Evolutionary conservation across 2,329 filamentous ascomycete genomes (phyloP).

Genomic region (Colletotrichum orbiculare): DNA sequence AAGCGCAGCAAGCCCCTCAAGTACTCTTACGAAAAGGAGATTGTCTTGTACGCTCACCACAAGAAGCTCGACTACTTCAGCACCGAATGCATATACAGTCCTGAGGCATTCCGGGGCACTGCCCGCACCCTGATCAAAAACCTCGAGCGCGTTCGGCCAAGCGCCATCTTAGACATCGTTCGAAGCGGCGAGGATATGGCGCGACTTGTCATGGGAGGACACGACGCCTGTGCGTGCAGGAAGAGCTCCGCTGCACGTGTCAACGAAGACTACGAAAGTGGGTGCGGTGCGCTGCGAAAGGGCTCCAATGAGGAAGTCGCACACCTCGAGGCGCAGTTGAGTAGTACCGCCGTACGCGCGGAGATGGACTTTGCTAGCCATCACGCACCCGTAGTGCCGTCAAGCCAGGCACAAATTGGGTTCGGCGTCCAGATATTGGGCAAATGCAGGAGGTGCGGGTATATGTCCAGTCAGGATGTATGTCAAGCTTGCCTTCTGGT

Average conservation of each 20-base stretch:
- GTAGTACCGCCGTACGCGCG: conserved; percentile 70
- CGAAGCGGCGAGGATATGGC: conserved; percentile 97
- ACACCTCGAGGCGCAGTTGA: conserved; percentile 80
- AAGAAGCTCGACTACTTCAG: conserved; percentile 98
- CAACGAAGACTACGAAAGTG: conserved; percentile 67
- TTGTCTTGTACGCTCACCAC: conserved; percentile 96
- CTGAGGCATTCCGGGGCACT: conserved; percentile 94
- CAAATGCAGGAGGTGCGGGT: conserved; percentile 88
- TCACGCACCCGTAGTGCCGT: neutral
- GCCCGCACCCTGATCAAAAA: conserved; percentile 95
- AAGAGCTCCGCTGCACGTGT: conserved; percentile 42
- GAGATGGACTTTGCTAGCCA: conserved; percentile 73
- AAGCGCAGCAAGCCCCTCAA: conserved; percentile 97
- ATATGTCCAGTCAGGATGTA: conserved; percentile 92
- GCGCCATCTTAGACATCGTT: conserved; percentile 94
- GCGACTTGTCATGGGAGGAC: conserved; percentile 76
- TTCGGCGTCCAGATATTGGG: conserved; percentile 76
- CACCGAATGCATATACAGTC: conserved; percentile 98
- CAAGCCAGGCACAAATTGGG: neutral
- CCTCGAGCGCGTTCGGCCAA: conserved; percentile 90
- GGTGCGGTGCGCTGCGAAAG: conserved; percentile 58
- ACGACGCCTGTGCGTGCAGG: conserved; percentile 58
- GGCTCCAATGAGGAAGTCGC: conserved; percentile 82
- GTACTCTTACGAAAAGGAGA: conserved; percentile 99
- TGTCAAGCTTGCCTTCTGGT: conserved; percentile 95